A percentile compares a stretch with the other conserved stretches of the same genome.
phyloP scores from a whole-genome alignment of 2,329 filamentous ascomycete species.

The Colletotrichum agaves region DNA sequence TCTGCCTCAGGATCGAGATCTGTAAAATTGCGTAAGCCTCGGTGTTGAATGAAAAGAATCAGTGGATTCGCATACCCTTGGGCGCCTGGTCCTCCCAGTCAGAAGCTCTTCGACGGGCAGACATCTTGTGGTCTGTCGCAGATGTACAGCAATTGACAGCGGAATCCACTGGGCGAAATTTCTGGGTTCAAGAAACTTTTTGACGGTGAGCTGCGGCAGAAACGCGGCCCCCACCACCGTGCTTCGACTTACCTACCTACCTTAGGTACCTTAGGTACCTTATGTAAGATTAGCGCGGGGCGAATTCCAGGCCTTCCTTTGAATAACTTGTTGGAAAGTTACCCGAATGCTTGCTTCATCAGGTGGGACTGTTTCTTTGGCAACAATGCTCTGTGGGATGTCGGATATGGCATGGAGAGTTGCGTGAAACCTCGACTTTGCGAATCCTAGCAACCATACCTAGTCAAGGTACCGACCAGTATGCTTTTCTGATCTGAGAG shows the following conservation, averaged over 20 bases:
- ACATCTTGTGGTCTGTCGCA: constrained; percentile 15
- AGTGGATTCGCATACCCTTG: constrained; percentile 25
- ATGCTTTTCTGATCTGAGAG: no score
- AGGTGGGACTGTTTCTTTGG: no score
- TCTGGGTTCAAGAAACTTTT: constrained; percentile 39
- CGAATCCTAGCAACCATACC: no score
- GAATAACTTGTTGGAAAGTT: no score
- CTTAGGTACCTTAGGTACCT: no score
- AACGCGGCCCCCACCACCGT: constrained; percentile 15
- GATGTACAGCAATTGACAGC: neutral
- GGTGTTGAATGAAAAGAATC: neutral
- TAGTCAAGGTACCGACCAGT: no score
- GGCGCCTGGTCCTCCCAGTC: constrained; percentile 37
- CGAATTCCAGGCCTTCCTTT: no score
- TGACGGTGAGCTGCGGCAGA: constrained; percentile 38
- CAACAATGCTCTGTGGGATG: no score
- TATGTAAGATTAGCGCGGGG: neutral
- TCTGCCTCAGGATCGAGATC: constrained; percentile 39
- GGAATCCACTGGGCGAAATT: constrained; percentile 32
- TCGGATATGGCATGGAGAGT: no score
- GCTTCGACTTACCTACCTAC: no score
- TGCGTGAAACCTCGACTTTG: no score
- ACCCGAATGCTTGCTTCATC: no score
- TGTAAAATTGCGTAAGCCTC: constrained; percentile 13
- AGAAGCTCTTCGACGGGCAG: constrained; percentile 25